Percentiles rank a stretch among this genome's conserved stretches.
These are phyloP conservation scores for Atkinsonella hypoxylon DNA, from an alignment of 2,329 filamentous ascomycete species.

Conservation along the genomic window DNA sequence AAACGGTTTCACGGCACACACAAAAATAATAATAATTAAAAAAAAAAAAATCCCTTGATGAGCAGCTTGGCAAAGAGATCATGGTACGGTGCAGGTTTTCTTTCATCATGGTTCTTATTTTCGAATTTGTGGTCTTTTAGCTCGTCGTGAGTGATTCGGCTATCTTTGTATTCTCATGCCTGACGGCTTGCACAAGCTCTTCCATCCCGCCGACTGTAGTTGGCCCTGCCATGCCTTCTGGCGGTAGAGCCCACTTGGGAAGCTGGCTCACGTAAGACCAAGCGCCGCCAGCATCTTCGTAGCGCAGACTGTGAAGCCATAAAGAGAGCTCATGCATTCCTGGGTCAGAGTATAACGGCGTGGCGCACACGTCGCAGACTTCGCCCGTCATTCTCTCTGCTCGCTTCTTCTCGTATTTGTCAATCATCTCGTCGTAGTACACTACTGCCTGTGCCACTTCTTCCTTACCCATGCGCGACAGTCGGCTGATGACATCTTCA, in stretches of 20 bases:
- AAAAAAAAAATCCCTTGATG: not conserved
- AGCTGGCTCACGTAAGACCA: conserved; percentile 84
- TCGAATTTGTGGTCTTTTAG: not conserved
- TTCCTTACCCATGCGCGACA: conserved; percentile 86
- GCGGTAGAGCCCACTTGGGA: conserved; percentile 79
- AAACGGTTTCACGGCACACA: no score
- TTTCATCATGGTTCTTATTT: not conserved
- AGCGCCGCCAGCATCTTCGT: conserved; percentile 67
- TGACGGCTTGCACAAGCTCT: conserved; percentile 44
- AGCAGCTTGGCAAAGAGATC: not conserved
- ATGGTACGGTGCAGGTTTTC: not conserved
- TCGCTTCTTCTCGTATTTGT: conserved; percentile 77
- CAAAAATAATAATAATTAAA: not conserved
- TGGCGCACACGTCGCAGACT: conserved; percentile 68
- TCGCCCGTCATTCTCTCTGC: conserved; percentile 90
- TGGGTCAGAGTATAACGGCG: conserved; percentile 86
- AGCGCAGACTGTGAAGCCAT: conserved; percentile 85
- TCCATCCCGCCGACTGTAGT: conserved; percentile 52
- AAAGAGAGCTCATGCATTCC: conserved; percentile 82
- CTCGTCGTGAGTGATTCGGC: not conserved
- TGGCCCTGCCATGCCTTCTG: conserved; percentile 58
- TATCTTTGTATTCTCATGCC: conserved; percentile 31
- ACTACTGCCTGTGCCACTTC: conserved; percentile 83
- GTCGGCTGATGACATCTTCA: conserved; percentile 75
- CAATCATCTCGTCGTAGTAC: conserved; percentile 90